Percentiles rank a stretch among this genome's conserved stretches.
phyloP scores from a whole-genome alignment of 805 yeast species.

The Kluyveromyces dobzhanskii region DNA sequence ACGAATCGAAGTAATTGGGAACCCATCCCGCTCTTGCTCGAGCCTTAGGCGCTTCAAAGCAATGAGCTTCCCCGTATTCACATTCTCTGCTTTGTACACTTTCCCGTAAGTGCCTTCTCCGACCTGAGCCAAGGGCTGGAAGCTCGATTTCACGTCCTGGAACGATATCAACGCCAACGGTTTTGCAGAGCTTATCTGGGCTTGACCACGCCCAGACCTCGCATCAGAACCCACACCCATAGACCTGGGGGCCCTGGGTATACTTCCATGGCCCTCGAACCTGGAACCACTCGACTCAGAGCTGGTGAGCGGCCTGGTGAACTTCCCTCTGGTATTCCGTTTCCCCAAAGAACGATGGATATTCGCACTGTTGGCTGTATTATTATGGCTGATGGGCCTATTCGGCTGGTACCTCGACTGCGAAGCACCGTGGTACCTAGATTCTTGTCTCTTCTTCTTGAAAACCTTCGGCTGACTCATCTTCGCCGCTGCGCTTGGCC shows the following conservation, averaged over 20 bases:
- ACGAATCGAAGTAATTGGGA: constrained; percentile 91
- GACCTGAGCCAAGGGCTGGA: constrained; percentile 48
- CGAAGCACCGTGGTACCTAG: not conserved
- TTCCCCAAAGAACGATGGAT: too few species aligned
- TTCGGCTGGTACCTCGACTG: not conserved
- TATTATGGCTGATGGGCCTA: not conserved
- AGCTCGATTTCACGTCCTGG: constrained; percentile 1
- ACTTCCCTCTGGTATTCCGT: too few species aligned
- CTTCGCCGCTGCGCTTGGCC: not conserved
- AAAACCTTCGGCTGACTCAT: not conserved
- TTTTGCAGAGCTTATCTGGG: constrained; percentile 35
- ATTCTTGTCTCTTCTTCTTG: constrained; percentile 1
- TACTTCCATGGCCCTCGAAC: constrained; percentile 3
- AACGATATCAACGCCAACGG: constrained; percentile 33
- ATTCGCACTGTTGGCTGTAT: not conserved
- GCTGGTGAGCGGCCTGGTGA: not conserved
- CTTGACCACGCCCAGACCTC: not conserved
- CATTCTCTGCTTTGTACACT: constrained; percentile 51
- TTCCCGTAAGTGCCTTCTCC: constrained; percentile 98
- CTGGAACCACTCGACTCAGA: not conserved
- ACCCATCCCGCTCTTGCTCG: constrained; percentile 87
- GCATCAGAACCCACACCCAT: not conserved
- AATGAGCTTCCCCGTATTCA: constrained; percentile 58
- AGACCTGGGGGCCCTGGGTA: constrained; percentile 2
- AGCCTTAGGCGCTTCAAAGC: constrained; percentile 80